Evolutionary conservation across 805 yeast genomes (phyloP).

Genomic region (Ogataea wickerhamii): DNA sequence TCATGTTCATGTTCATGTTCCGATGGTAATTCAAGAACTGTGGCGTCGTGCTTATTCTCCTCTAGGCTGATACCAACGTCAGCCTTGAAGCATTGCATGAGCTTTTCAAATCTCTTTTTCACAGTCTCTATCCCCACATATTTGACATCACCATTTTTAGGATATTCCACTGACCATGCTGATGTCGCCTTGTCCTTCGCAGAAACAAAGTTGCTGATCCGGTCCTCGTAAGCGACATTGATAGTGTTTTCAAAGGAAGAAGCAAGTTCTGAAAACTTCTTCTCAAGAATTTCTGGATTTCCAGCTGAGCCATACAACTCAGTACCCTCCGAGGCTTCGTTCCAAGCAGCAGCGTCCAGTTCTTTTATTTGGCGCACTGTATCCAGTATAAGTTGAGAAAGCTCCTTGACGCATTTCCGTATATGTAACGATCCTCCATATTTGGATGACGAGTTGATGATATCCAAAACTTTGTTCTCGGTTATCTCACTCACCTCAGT

Average conservation of each 20-base stretch:
- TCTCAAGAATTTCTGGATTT: conserved; percentile 17
- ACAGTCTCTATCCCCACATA: conserved; percentile 10
- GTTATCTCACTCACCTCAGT: conserved; percentile 50
- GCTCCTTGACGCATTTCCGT: conserved; percentile 49
- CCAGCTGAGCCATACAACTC: conserved; percentile 20
- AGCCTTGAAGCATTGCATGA: conserved; percentile 13
- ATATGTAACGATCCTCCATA: conserved; percentile 38
- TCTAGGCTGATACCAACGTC: conserved; percentile 19
- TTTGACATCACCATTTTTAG: conserved; percentile 15
- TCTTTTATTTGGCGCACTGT: conserved; percentile 34
- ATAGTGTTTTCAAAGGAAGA: not conserved
- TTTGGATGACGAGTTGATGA: conserved; percentile 46
- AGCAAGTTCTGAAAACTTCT: not conserved
- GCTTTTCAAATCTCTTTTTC: conserved; percentile 17
- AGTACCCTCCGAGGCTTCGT: conserved; percentile 20
- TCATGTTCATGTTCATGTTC: not conserved
- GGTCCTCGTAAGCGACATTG: not conserved
- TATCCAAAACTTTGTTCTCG: conserved; percentile 50
- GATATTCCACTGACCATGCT: conserved; percentile 22
- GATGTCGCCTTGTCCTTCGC: conserved; percentile 1
- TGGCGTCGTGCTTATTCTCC: conserved; percentile 12
- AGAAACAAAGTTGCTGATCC: not conserved
- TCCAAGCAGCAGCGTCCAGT: conserved; percentile 36
- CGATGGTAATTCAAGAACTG: not conserved
- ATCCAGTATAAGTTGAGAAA: conserved; percentile 55